These are phyloP conservation scores for Linnemannia elongata DNA, from an alignment of 192 early-diverging fungal species.

Conservation along the genomic window DNA sequence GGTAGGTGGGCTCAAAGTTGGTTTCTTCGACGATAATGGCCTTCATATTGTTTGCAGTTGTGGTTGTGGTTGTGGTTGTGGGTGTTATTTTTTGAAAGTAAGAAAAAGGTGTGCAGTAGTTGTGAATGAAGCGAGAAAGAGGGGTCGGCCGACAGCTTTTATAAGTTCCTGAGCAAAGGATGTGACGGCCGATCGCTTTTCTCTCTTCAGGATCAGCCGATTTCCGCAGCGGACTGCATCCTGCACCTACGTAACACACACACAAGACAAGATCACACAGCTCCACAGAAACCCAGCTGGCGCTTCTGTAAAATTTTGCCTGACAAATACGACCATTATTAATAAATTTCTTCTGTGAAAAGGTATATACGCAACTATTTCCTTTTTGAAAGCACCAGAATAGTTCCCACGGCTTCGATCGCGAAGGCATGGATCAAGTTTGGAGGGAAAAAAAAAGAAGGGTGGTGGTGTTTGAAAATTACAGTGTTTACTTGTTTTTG, in stretches of 20 bases:
- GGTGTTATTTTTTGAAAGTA: constrained; percentile 4
- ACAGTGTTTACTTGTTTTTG: no score
- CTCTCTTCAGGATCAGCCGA: not conserved
- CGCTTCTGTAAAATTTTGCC: not conserved
- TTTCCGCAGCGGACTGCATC: not conserved
- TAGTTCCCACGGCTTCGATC: not conserved
- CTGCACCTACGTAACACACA: not conserved
- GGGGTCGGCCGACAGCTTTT: no score
- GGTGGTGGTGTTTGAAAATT: no score
- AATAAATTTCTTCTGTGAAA: not conserved
- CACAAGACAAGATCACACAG: constrained; percentile 1
- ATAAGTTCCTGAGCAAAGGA: no score
- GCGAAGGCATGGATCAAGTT: not conserved
- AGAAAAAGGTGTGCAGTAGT: not conserved
- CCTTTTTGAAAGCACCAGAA: constrained; percentile 4
- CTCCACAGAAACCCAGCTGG: not conserved
- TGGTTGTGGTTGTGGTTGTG: constrained; percentile 10
- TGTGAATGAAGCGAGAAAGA: no score
- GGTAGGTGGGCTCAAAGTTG: no score
- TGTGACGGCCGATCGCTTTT: no score
- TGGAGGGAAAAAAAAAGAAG: no score
- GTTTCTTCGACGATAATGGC: no score
- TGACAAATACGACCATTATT: not conserved
- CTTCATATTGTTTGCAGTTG: constrained; percentile 5
- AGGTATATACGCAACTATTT: not conserved